Base-by-base conservation (phyloP, 768 basidiomycete genomes). In the Xanthoconium purpureum region DNA sequence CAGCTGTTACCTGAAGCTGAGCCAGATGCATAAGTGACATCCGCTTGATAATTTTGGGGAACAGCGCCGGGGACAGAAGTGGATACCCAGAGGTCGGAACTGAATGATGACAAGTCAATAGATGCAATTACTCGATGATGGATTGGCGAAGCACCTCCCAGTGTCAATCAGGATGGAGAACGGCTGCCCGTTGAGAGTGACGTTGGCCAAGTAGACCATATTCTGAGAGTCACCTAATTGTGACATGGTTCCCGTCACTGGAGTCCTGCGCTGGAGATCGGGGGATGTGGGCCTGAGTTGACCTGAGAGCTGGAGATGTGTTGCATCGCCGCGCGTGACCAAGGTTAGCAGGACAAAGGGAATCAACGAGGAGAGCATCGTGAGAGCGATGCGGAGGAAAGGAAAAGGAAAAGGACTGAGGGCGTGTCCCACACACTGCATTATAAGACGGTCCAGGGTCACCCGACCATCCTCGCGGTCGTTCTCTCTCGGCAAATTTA, bases 31-130 rank as follows among this genome's bases (percentile, higher is more conserved):
- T 87, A 88, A 8, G 68, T 63, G 18, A 86, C 77, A 15, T 63
- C 64, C 18, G 75, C 67, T 9, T 70, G 71, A 48, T 64, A 67
- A 3, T 75, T 77, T 37, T 80, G 76, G 28, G 70, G 60, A 17
- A 60, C 72, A 35, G 76, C 77, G 37, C 66, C 66, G 12, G 72
- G 69, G 8, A 84, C 77, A 50, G 55, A 55, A 32, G 77, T 75
- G 11, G 79, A 77, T 6, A 87, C 78, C 80, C 82, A 87, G 9
- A 87, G 68, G 64, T 89, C 87, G 15, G 86, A 85, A 57, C 86
- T 88, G 48, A 38, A 37, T 17, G 13, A 58, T 69, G 70, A 28
- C 10, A 14, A 32, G 18, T 37, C 10, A 35, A 32, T 43, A 29
- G 12, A 30, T 33, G 29, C 15, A 5, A 24, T 20, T 6, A 13